Conservation (phyloP, 331 rosid genomes). For the Pyracantha coccinea region DNA sequence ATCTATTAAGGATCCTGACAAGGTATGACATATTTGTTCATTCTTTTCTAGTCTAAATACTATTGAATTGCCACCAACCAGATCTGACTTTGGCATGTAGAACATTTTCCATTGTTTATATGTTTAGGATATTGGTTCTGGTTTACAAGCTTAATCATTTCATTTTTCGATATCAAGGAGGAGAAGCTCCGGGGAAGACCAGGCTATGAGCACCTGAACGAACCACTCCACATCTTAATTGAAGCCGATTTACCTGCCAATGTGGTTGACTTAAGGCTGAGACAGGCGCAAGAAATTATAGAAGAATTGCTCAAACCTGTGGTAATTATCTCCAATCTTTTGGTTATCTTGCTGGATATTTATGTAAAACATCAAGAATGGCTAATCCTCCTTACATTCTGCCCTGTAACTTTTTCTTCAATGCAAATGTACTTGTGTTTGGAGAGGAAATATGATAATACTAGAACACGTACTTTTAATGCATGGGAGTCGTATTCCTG, state of each 20-base stretch:
- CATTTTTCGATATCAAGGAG: slow-evolving; percentile 47
- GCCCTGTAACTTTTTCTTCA: not conserved
- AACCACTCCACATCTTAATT: slow-evolving; percentile 84
- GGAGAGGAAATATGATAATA: not conserved
- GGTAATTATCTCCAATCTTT: slow-evolving; percentile 38
- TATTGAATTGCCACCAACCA: not conserved
- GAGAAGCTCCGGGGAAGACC: slow-evolving; percentile 96
- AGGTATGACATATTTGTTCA: slow-evolving; percentile 36
- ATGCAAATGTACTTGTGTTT: not conserved
- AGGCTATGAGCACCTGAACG: slow-evolving; percentile 93
- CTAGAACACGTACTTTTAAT: not conserved
- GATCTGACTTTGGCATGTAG: not conserved
- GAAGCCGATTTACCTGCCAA: slow-evolving; percentile 92
- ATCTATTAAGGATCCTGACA: slow-evolving; percentile 92
- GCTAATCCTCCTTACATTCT: not conserved
- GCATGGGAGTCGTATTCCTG: not conserved
- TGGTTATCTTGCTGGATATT: not conserved
- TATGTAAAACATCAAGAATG: not conserved
- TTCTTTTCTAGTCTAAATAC: slow-evolving; percentile 4
- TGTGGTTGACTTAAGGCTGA: slow-evolving; percentile 71
- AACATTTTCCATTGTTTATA: slow-evolving; percentile 4
- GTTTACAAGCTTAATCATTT: slow-evolving; percentile 8
- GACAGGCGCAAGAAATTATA: slow-evolving; percentile 94
- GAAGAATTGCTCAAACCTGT: slow-evolving; percentile 98
- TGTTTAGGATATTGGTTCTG: not conserved